Evolutionary conservation across 441 rosid genomes (phyloP).

Genomic region (Viola pubescens): DNA sequence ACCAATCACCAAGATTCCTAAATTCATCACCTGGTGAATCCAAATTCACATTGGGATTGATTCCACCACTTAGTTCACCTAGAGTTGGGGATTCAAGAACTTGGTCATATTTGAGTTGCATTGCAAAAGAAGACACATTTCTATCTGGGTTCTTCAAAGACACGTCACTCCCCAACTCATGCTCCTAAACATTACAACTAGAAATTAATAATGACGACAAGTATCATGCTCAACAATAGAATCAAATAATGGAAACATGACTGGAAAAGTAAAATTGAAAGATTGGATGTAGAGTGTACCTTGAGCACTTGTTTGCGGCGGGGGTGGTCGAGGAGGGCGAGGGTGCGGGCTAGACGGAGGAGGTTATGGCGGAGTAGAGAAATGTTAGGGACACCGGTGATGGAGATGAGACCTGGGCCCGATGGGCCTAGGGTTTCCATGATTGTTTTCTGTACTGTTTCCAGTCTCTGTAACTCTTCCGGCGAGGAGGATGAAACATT

Average conservation of each 20-base stretch:
- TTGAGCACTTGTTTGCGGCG: slow-evolving; percentile 49
- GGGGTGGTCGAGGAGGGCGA: slow-evolving; percentile 56
- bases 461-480: slow-evolving; percentile 26
- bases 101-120: slow-evolving; percentile 46
- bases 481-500: not conserved
- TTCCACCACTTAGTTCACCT: slow-evolving; percentile 6
- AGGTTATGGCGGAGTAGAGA: slow-evolving; percentile 49
- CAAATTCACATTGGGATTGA: slow-evolving; percentile 14
- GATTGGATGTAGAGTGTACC: slow-evolving; percentile 25
- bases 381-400: slow-evolving; percentile 49
- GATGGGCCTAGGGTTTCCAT: slow-evolving; percentile 62
- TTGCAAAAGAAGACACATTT: slow-evolving; percentile 74
- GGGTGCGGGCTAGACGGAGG: slow-evolving; percentile 54
- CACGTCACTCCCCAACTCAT: slow-evolving; percentile 78
- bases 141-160: slow-evolving; percentile 70
- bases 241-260: not conserved
- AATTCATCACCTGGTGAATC: slow-evolving; percentile 27
- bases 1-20: slow-evolving; percentile 34
- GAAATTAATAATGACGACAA: not conserved
- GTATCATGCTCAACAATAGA: not conserved
- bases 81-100: slow-evolving; percentile 22
- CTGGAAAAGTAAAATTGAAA: not conserved
- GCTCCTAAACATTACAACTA: slow-evolving; percentile 36
- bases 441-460: slow-evolving; percentile 29
- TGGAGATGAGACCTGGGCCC: slow-evolving; percentile 70